Evolutionary conservation across 306 rosid genomes (phyloP).

Genomic region (Potentilla sterilis): DNA sequence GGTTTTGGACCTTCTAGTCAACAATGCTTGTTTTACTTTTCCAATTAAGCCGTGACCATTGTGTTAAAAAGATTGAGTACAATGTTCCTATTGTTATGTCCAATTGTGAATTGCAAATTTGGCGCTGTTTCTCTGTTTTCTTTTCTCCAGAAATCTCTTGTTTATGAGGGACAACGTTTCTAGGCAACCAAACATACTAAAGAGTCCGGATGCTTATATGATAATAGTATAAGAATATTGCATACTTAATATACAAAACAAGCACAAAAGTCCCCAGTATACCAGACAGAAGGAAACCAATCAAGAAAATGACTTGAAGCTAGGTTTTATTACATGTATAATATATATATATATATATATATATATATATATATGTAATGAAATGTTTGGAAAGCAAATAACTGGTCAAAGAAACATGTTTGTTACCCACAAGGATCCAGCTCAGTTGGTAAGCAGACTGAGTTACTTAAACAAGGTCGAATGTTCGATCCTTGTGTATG

Average conservation of each 20-base stretch:
- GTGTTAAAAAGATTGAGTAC: too few species aligned
- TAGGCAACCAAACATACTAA: neutral
- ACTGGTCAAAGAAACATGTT: neutral
- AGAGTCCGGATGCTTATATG: neutral
- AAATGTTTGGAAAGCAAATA: neutral
- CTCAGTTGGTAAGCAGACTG: too few species aligned
- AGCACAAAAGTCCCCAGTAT: neutral
- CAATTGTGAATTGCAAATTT: neutral
- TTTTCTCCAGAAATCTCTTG: neutral
- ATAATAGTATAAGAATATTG: neutral
- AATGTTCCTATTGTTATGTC: neutral
- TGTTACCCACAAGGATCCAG: too few species aligned
- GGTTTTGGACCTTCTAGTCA: neutral
- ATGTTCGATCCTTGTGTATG: too few species aligned
- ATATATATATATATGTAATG: neutral
- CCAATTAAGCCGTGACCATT: neutral
- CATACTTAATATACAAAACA: neutral
- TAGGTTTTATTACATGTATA: neutral
- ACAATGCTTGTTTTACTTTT: conserved; percentile 5
- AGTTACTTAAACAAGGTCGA: too few species aligned
- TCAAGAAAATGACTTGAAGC: neutral
- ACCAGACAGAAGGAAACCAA: neutral
- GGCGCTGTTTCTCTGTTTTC: neutral
- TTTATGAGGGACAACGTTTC: neutral
- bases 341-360: neutral